Percentiles rank a stretch among this genome's conserved stretches.
Conservation (phyloP, 345 rosid genomes). For the Aethionema arabicum region DNA sequence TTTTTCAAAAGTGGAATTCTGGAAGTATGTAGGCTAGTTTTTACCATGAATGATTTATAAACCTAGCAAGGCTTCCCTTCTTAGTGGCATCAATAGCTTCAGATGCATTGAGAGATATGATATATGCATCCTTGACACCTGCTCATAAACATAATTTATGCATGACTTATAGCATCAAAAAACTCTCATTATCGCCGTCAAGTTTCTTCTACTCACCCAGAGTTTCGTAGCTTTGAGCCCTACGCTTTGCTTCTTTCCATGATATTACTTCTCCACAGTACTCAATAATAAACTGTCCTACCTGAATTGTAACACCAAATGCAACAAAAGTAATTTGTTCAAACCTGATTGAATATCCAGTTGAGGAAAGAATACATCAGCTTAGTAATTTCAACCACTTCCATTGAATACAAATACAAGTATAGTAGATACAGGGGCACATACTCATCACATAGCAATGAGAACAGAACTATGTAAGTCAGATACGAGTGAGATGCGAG, state of each 20-base stretch:
- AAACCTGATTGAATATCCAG: neutral
- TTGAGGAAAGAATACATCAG: neutral
- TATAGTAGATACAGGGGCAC: too few species aligned
- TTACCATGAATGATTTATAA: slow-evolving; percentile 99
- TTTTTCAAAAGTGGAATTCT: neutral
- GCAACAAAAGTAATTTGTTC: slow-evolving; percentile 2
- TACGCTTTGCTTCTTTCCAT: slow-evolving; percentile 86
- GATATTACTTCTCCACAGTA: slow-evolving; percentile 99
- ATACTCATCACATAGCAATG: too few species aligned
- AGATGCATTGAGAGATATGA: slow-evolving; percentile 76
- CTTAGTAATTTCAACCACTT: too few species aligned
- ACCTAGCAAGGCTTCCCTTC: slow-evolving; percentile 93
- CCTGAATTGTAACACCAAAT: slow-evolving; percentile 44
- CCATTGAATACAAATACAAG: too few species aligned
- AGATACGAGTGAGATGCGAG: neutral
- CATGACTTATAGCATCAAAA: neutral
- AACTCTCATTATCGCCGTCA: slow-evolving; percentile 1
- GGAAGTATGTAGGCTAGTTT: slow-evolving; percentile 10
- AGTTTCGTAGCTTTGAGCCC: slow-evolving; percentile 75
- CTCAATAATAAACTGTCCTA: slow-evolving; percentile 84
- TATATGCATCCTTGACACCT: slow-evolving; percentile 93
- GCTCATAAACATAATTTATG: slow-evolving; percentile 30
- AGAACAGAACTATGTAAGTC: neutral
- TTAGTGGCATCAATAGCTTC: slow-evolving; percentile 91
- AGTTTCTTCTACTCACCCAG: slow-evolving; percentile 47